Evolutionary conservation across 352 stramenopile genomes (phyloP).

Genomic region (Blastocystis sp.): DNA sequence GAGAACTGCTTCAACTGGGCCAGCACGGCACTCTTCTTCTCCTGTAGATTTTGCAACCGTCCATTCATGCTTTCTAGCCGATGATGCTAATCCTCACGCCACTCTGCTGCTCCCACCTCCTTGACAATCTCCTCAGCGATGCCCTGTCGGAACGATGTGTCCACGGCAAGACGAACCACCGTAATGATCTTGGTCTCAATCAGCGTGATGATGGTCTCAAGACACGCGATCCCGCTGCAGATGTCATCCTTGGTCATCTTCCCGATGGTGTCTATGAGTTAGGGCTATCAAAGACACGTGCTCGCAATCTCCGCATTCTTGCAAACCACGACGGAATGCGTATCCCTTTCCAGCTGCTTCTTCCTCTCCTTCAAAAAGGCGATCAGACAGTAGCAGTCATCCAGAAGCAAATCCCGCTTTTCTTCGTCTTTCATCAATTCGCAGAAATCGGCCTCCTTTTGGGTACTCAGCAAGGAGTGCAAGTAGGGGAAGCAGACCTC

Average conservation of each 20-base stretch:
- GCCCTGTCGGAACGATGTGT: background rate
- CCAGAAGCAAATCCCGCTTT: background rate
- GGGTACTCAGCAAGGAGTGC: background rate
- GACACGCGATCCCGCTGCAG: background rate
- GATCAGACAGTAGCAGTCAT: background rate
- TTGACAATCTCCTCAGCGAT: background rate
- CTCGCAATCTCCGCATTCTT: background rate
- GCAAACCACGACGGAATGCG: background rate
- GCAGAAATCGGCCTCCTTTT: background rate
- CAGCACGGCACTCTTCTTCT: background rate
- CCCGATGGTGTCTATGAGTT: background rate
- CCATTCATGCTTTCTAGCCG: background rate
- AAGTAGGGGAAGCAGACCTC: background rate
- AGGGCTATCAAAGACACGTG: background rate
- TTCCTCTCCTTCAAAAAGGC: background rate
- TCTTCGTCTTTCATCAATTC: background rate
- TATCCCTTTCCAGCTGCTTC: background rate
- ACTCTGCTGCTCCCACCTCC: background rate
- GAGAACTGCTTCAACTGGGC: background rate
- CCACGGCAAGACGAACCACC: background rate
- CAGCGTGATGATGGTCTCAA: background rate
- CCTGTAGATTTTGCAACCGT: background rate
- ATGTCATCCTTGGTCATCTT: background rate
- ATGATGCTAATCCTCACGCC: background rate
- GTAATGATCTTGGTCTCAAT: slow-evolving; percentile 1